Evolutionary conservation across 306 rosid species (phyloP), one percentile per base, ranked within the genome.

Genomic region (Fragaria nilgerrensis): DNA sequence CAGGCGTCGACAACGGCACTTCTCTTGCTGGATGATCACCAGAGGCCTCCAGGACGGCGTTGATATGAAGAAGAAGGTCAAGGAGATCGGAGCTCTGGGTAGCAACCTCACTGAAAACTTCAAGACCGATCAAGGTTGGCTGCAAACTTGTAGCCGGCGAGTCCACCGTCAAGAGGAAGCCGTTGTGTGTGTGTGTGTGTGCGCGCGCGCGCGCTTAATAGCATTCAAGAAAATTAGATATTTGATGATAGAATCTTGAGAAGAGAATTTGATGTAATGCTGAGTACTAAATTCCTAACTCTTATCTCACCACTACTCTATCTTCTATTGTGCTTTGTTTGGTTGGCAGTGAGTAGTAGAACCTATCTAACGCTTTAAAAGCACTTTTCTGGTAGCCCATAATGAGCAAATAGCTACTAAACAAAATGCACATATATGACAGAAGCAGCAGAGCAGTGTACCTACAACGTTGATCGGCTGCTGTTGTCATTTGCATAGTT

Each of bases 401-500:
- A 53, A 20, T 41, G 9, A 22, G 50, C 8, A 55, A 55, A 72
- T 10, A 36, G 66, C 20, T 7, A 49, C 45, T 3, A 68, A 68
- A 72, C 80, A 79, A 76, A 49, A 73, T 52, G 16, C 36, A 67
- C 5, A 62, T 12, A 79, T 37, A 63, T 72, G 80, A 80, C 19
- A 75, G 70, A 75, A 78, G 76, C 62, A 77, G 72, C 10, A 75
- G 68, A 82, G 78, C 78, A 52, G 83, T 80, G 75, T 90, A 95
- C 99, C 93, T 90, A 86, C 89, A 92, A 85, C 89, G 89, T 87
- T 92, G 92, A 80, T 86, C 96, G 76, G 92, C 85, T 73, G 96
- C 63, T 2, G 93, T 82, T 45, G 90, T 89, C 96, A 95, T 95
- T 88, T 95, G 97, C 99, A 95, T 95, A 19, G 97, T 90, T 86